phyloP scores from a whole-genome alignment of 179 eudicot species.

The Nepenthes alata region DNA sequence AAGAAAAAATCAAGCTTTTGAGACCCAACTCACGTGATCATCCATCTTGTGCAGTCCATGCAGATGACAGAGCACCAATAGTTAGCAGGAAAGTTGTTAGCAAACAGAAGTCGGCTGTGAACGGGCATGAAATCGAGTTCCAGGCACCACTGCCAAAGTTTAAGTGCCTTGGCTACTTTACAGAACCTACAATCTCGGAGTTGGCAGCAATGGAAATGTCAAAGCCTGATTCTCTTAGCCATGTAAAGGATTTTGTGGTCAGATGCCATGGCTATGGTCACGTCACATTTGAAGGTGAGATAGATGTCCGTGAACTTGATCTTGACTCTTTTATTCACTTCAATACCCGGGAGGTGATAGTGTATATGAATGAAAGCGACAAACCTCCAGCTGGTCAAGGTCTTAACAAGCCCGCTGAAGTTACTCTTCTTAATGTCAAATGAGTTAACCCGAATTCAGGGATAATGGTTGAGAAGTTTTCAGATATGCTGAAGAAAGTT shows the following conservation, averaged over 20 bases:
- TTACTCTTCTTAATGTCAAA: slow-evolving; percentile 7
- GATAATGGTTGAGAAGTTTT: neutral
- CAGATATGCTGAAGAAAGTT: slow-evolving; percentile 3
- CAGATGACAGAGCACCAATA: slow-evolving; percentile 86
- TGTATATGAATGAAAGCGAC: slow-evolving; percentile 4
- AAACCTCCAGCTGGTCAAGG: slow-evolving; percentile 6
- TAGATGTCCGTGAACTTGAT: slow-evolving; percentile 1
- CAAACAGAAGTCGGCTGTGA: slow-evolving; percentile 12
- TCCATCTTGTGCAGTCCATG: slow-evolving; percentile 53
- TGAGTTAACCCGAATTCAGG: slow-evolving; percentile 4
- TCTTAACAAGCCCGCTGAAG: slow-evolving; percentile 11
- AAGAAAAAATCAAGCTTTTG: neutral
- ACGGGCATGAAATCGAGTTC: slow-evolving; percentile 76
- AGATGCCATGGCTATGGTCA: slow-evolving; percentile 10
- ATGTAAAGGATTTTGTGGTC: slow-evolving; percentile 8
- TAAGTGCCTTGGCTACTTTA: slow-evolving; percentile 70
- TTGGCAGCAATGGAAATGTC: slow-evolving; percentile 9
- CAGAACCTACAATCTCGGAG: slow-evolving; percentile 82
- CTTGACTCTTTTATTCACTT: slow-evolving; percentile 1
- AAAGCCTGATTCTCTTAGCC: slow-evolving; percentile 5
- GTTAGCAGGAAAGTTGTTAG: neutral
- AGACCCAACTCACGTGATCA: slow-evolving; percentile 11
- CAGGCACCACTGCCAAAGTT: slow-evolving; percentile 93
- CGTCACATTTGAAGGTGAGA: slow-evolving; percentile 6
- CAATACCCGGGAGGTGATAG: slow-evolving; percentile 5